Evolutionary conservation across 441 rosid species (phyloP), one percentile per base, ranked within the genome.

Genomic region (Capsella rubella): DNA sequence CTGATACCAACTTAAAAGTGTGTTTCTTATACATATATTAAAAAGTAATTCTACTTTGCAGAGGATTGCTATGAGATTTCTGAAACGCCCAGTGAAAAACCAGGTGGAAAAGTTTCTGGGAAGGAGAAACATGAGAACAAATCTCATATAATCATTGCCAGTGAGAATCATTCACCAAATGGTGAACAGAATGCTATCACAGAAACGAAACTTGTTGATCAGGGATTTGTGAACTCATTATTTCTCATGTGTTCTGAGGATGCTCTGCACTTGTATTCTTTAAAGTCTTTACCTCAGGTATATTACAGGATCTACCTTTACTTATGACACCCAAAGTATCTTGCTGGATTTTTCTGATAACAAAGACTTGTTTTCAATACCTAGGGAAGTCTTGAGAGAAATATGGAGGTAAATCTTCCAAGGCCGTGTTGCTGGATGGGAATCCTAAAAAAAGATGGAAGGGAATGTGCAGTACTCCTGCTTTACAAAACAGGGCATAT

Each of bases 341-440:
- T 64, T 79, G 28, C 65, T 56, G 71, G 64, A 29, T 47, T 71
- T 76, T 71, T 57, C 73, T 60, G 70, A 58, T 54, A 49, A 78
- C 64, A 68, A 68, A 76, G 66, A 39, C 60, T 60, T 78, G 39
- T 70, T 63, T 73, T 80, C 72, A 62, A 79, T 67, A 80, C 82
- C 80, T 82, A 91, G 97, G 91, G 88, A 74, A 80, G 80, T 55
- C 49, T 54, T 54, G 82, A 82, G 68, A 80, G 87, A 75, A 47
- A 79, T 64, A 74, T 27, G 75, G 80, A 78, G 78, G 82, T 87
- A 64, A 82, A 78, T 71, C 89, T 89, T 54, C 75, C 43, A 61
- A 87, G 85, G 55, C 87, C 86, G 42, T 93, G 97, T 72, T 84
- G 96, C 80, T 91, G 96, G 97, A 83, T 86, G 72, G 67, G 89